Evolutionary conservation across 2,329 filamentous ascomycete species (phyloP).

Genomic region (Phaeosphaeriaceae sp.): DNA sequence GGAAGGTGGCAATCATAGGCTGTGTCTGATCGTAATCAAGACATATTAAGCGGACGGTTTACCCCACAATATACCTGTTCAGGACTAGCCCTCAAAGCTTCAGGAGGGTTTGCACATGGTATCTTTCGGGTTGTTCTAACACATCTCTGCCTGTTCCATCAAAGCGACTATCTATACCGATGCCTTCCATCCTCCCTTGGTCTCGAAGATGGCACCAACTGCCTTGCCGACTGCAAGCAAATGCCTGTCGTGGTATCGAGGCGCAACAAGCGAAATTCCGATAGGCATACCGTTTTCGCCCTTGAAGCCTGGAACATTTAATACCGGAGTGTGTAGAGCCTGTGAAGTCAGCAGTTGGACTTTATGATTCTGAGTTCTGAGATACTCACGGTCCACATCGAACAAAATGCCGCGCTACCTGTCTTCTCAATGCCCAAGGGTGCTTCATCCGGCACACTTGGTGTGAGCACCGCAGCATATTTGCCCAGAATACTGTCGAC

Average conservation of each 20-base stretch:
- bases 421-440: slow-evolving; percentile 62
- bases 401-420: slow-evolving; percentile 61
- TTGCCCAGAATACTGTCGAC: slow-evolving; percentile 60
- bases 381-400: slow-evolving; percentile 58
- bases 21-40: slow-evolving; percentile 10
- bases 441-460: slow-evolving; percentile 67
- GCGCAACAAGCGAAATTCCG: slow-evolving; percentile 61
- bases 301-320: slow-evolving; percentile 70
- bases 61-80: slow-evolving; percentile 8
- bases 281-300: slow-evolving; percentile 66
- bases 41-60: slow-evolving; percentile 12
- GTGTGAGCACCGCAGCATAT: slow-evolving; percentile 65
- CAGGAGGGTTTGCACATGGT: neutral
- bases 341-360: slow-evolving; percentile 4
- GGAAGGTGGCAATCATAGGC: neutral
- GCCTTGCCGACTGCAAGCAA: slow-evolving; percentile 36
- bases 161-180: neutral
- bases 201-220: slow-evolving; percentile 39
- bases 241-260: slow-evolving; percentile 41
- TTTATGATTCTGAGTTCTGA: fast-evolving
- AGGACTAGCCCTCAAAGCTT: neutral
- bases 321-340: slow-evolving; percentile 64
- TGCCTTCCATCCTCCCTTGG: slow-evolving; percentile 37
- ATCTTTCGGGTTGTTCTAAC: neutral
- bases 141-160: neutral